Conservation (phyloP, 345 rosid genomes). For the Ceriops decandra region DNA sequence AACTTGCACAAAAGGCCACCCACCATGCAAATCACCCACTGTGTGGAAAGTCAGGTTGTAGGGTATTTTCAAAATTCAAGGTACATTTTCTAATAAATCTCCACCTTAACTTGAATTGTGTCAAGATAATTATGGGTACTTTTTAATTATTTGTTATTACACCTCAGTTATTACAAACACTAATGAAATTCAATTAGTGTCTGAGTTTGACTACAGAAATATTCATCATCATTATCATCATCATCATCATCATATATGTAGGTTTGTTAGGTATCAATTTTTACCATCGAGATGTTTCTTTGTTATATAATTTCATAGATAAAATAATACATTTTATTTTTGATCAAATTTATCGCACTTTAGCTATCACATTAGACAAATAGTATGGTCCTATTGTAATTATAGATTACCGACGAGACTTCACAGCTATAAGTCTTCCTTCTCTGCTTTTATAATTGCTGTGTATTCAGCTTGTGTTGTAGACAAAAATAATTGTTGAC, state of each 20-base stretch:
- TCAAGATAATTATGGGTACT: not conserved
- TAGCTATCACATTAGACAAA: not conserved
- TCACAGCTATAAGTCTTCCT: not conserved
- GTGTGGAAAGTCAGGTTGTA: no score
- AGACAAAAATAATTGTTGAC: not conserved
- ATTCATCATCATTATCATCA: not conserved
- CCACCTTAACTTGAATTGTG: not conserved
- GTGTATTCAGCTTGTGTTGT: not conserved
- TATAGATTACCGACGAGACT: not conserved
- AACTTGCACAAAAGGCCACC: no score
- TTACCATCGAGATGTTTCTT: not conserved
- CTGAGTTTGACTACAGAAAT: not conserved
- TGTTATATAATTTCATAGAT: not conserved
- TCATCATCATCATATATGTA: not conserved
- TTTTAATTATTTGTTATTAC: not conserved
- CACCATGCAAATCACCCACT: no score
- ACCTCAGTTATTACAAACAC: not conserved
- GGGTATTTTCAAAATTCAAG: no score
- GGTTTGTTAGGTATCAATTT: not conserved
- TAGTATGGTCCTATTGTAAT: no score
- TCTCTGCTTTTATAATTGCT: not conserved
- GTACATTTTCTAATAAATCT: not conserved
- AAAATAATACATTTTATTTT: not conserved
- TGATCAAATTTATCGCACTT: not conserved
- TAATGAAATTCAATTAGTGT: not conserved